Evolutionary conservation across 768 basidiomycete species (phyloP).

Genomic region (Lenzites betulinus): DNA sequence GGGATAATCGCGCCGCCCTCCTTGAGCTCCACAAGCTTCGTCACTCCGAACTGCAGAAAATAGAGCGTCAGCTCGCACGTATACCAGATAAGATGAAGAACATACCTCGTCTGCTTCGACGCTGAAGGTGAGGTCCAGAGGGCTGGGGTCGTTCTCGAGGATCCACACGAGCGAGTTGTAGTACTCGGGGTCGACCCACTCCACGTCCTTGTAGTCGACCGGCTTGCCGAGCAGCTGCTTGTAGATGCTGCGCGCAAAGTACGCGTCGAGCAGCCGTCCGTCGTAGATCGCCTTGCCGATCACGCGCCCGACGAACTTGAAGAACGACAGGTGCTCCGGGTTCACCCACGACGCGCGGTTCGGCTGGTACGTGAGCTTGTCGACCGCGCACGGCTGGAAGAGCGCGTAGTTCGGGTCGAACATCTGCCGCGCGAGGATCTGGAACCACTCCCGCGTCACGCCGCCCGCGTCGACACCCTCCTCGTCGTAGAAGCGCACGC

Average conservation of each 20-base stretch:
- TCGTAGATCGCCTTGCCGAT: conserved; percentile 99
- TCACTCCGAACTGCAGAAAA: conserved; percentile 81
- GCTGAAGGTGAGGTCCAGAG: conserved; percentile 88
- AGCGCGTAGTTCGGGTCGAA: conserved; percentile 98
- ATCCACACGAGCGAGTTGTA: conserved; percentile 99
- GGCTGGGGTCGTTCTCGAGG: conserved; percentile 90
- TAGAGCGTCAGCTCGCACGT: not conserved
- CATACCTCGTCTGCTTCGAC: conserved; percentile 92
- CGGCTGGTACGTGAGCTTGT: conserved; percentile 93
- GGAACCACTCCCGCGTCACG: conserved; percentile 98
- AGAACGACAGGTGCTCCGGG: conserved; percentile 93
- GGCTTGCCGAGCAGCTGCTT: conserved; percentile 92
- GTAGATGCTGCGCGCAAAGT: conserved; percentile 96
- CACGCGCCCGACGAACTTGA: conserved; percentile 97
- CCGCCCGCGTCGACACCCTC: conserved; percentile 99
- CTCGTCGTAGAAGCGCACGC: conserved; percentile 93
- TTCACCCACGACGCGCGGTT: conserved; percentile 94
- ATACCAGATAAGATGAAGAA: conserved; percentile 7
- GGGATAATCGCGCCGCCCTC: conserved; percentile 79
- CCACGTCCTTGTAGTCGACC: conserved; percentile 94
- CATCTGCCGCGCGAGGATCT: conserved; percentile 96
- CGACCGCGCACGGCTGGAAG: conserved; percentile 97
- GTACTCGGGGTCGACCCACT: conserved; percentile 98
- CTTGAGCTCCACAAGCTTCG: conserved; percentile 85
- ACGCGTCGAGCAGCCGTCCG: conserved; percentile 92